Evolutionary conservation across 1,284 basidiomycete genomes (phyloP), one percentile per base, ranked within the genome.

Genomic region (Pterulicium gracile): DNA sequence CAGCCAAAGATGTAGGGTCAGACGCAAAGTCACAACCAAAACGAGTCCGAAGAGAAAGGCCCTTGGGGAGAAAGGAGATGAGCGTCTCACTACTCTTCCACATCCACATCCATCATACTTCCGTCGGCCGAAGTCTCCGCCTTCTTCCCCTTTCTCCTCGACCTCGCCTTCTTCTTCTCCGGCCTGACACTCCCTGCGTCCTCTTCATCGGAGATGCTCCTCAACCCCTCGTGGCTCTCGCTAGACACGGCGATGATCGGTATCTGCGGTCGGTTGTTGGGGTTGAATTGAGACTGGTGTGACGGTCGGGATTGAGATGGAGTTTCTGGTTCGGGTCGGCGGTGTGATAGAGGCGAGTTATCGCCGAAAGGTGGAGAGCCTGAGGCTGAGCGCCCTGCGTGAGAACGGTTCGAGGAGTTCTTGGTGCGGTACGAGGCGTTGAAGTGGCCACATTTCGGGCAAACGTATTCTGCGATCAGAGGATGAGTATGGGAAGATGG

Each of bases 371-470:
- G 42, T 7, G 13, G 13, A 13, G 23, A 43, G 10, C 20, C 20
- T 21, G 19, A 21, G 5, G 5, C 18, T 21, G 24, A 36, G 14
- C 22, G 43, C 10, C 14, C 23, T 14, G 17, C 27, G 15, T 18
- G 45, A n/a, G 45, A 24, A 7, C 17, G 19, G 20, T 35, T 14
- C 24, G 24, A 17, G 3, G 43, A 24, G 10, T 21, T 67, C 50
- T 68, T 65, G 12, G 69, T 64, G 51, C 71, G 69, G 13, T 64
- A 62, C 0, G 78, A 75, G 0, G 73, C 65, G 54, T 89, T 89
- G 61, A 89, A 83, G 56, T 77, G 72, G 13, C 78, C 78, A 56
- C 86, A 89, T 56, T 81, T 81, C 0, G 78, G 80, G 55, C 86
- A 89, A 41, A 77, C 62, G 55, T 86, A 89, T 63, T 88, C 84